A percentile compares a stretch with the other conserved stretches of the same genome.
These are phyloP conservation scores for Calendula officinalis DNA, from an alignment of 129 eudicot genomes.

Conservation along the genomic window DNA sequence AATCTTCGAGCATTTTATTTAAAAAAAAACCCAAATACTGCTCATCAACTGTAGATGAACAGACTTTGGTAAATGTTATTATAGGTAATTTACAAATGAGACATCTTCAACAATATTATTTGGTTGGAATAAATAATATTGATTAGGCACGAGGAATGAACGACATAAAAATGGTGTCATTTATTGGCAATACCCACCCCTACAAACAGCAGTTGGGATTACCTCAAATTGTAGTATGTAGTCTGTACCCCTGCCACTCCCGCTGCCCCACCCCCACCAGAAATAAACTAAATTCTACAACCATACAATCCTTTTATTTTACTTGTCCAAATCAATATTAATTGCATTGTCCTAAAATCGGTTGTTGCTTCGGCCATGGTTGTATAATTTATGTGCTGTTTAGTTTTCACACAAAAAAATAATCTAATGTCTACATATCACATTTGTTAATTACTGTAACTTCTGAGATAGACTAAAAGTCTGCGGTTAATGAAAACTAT, in stretches of 20 bases:
- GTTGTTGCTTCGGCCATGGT: slow-evolving; percentile 7
- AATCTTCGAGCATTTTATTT: no score
- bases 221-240: slow-evolving; percentile 6
- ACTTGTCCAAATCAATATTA: slow-evolving; percentile 7
- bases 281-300: slow-evolving; percentile 23
- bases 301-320: slow-evolving; percentile 6
- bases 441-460: no score
- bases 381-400: background rate
- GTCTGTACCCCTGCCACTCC: slow-evolving; percentile 2
- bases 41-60: no score
- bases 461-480: no score
- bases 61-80: no score
- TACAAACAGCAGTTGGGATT: slow-evolving; percentile 17
- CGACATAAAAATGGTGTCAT: slow-evolving; percentile 26
- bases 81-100: no score
- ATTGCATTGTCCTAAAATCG: slow-evolving; percentile 10
- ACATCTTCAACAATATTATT: slow-evolving; percentile 3
- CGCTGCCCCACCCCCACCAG: slow-evolving; percentile 22
- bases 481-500: no score
- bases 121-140: slow-evolving; percentile 20
- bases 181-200: slow-evolving; percentile 29
- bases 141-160: slow-evolving; percentile 15
- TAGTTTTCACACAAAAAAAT: no score
- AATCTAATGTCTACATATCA: no score
- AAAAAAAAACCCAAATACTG: no score